phyloP scores from a whole-genome alignment of 2,329 filamentous ascomycete species.

The Colletotrichum camelliae region DNA sequence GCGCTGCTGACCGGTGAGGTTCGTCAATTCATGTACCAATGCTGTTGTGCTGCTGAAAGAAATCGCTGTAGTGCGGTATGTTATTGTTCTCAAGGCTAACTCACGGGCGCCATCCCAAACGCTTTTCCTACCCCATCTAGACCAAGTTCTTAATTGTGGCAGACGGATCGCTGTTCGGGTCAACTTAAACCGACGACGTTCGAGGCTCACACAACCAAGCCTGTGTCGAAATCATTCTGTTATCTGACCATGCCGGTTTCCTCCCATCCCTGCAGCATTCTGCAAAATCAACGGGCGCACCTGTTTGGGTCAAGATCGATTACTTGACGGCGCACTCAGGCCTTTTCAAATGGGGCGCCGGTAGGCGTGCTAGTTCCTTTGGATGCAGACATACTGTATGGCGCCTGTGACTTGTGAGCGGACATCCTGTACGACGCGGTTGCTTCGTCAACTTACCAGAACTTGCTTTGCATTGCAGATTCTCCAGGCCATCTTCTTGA shows the following conservation, averaged over 20 bases:
- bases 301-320: not conserved
- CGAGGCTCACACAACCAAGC: not conserved
- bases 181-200: not conserved
- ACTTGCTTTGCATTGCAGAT: conserved; percentile 97
- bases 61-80: conserved; percentile 8
- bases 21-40: conserved; percentile 8
- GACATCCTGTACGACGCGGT: too few relatives aligned
- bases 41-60: not conserved
- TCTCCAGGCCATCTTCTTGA: conserved; percentile 90
- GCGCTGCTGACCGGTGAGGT: not conserved
- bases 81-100: conserved; percentile 19
- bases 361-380: conserved; percentile 63
- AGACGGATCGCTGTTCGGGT: conserved; percentile 1
- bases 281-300: not conserved
- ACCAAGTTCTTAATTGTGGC: not conserved
- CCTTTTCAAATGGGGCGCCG: conserved; percentile 8
- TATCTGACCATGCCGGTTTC: not conserved
- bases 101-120: conserved; percentile 9
- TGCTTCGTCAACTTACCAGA: conserved; percentile 65
- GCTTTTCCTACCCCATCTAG: not conserved
- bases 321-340: not conserved
- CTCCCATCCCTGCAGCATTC: not conserved
- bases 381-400: conserved; percentile 73
- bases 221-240: not conserved
- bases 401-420: conserved; percentile 54